A percentile compares a stretch with the other conserved stretches of the same genome.
Evolutionary conservation across 176 grass and related monocot genomes (phyloP).

Genomic region (Cenchrus fungigraminus): DNA sequence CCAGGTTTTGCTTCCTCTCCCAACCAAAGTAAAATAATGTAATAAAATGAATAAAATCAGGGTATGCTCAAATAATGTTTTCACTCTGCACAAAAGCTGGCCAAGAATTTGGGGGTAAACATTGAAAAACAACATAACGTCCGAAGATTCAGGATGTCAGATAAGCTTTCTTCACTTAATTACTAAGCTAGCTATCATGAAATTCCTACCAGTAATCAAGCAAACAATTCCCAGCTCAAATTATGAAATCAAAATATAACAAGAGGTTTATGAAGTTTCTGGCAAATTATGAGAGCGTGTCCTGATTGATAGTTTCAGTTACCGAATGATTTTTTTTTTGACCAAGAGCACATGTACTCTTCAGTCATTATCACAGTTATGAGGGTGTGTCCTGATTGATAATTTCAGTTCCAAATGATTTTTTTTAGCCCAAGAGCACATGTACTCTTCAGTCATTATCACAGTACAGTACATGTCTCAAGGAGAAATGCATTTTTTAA

Average conservation of each 20-base stretch:
- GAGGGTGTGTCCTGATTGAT: too few species aligned
- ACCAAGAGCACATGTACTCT: too few species aligned
- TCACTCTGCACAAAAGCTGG: not conserved
- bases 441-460: too few species aligned
- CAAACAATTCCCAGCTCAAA: not conserved
- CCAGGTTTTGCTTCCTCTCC: not conserved
- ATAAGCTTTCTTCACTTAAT: not conserved
- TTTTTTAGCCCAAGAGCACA: too few species aligned
- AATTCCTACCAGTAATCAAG: not conserved
- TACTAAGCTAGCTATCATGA: not conserved
- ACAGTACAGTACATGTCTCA: too few species aligned
- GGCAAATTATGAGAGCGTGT: not conserved
- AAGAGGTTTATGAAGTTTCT: not conserved
- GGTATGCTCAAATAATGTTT: not conserved
- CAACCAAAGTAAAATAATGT: not conserved
- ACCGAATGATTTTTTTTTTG: not conserved
- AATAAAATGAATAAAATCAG: too few species aligned
- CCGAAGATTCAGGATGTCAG: not conserved
- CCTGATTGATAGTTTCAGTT: not conserved
- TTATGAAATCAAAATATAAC: not conserved
- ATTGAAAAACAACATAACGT: not conserved
- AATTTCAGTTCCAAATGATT: too few species aligned
- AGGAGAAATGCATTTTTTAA: too few species aligned
- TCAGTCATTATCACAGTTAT: too few species aligned
- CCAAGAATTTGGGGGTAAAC: too few species aligned